Evolutionary conservation across 75 land plant species (phyloP).

Genomic region (Sequoia sempervirens): DNA sequence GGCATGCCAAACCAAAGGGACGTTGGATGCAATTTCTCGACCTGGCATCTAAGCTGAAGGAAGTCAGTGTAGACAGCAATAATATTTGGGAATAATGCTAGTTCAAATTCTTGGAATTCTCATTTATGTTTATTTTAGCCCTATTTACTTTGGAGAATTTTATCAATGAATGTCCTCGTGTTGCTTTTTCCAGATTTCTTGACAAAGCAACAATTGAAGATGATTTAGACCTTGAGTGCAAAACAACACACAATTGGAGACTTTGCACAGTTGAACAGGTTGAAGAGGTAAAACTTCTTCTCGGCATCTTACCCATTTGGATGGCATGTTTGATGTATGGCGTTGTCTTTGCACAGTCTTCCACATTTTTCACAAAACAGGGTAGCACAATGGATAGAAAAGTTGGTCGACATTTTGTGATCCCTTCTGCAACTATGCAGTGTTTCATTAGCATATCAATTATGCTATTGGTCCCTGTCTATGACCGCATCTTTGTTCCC

Average conservation of each 20-base stretch:
- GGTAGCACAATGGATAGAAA: constrained; percentile 70
- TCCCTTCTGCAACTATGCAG: constrained; percentile 86
- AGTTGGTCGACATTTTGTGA: constrained; percentile 47
- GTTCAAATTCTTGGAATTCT: too few species aligned
- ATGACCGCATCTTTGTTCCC: constrained; percentile 71
- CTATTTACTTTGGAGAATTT: not conserved
- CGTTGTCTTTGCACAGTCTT: constrained; percentile 73
- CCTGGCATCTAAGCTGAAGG: not conserved
- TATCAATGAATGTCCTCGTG: not conserved
- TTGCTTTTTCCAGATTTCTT: constrained; percentile 20
- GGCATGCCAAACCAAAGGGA: not conserved
- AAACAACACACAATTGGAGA: constrained; percentile 8
- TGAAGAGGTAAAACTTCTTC: constrained; percentile 39
- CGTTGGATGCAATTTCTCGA: not conserved
- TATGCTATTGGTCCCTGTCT: constrained; percentile 68
- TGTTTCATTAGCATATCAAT: constrained; percentile 61
- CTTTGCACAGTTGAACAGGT: constrained; percentile 21
- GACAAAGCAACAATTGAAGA: constrained; percentile 36
- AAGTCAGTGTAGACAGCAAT: not conserved
- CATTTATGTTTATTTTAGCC: not conserved
- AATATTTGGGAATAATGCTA: too few species aligned
- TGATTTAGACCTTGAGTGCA: not conserved
- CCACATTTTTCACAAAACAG: constrained; percentile 84
- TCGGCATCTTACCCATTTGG: constrained; percentile 76
- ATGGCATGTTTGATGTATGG: constrained; percentile 62